Evolutionary conservation across 2,329 filamentous ascomycete genomes (phyloP).

Genomic region (Claviceps sorghi): DNA sequence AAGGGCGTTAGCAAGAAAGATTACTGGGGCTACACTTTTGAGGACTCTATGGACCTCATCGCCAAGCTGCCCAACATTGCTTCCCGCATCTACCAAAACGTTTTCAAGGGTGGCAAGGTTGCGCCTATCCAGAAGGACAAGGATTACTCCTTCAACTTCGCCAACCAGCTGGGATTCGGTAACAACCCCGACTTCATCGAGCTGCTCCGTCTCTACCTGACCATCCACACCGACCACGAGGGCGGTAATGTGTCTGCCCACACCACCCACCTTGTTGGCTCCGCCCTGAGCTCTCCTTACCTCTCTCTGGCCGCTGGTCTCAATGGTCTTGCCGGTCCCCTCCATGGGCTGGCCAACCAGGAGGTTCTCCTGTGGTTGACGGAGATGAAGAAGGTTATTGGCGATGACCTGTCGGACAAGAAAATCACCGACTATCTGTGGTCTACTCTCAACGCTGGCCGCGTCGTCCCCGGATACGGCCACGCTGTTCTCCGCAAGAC

Average conservation of each 20-base stretch:
- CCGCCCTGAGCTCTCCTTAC: constrained; percentile 91
- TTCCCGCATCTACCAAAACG: constrained; percentile 97
- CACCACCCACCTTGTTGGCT: constrained; percentile 96
- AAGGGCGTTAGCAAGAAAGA: constrained; percentile 99
- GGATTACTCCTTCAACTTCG: constrained; percentile 98
- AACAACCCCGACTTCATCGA: constrained; percentile 94
- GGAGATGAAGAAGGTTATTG: constrained; percentile 94
- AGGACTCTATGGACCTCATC: constrained; percentile 99
- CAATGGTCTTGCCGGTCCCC: constrained; percentile 93
- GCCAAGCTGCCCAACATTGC: constrained; percentile 98
- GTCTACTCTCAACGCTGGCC: constrained; percentile 88
- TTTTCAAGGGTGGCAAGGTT: constrained; percentile 99
- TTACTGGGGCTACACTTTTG: constrained; percentile 98
- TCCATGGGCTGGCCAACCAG: constrained; percentile 98
- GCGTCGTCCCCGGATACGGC: constrained; percentile 95
- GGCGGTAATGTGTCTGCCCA: constrained; percentile 97
- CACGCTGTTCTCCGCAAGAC: constrained; percentile 99
- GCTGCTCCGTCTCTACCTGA: constrained; percentile 96
- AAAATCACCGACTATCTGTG: constrained; percentile 98
- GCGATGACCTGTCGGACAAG: constrained; percentile 90
- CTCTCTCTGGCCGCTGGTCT: constrained; percentile 92
- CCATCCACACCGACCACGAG: constrained; percentile 99
- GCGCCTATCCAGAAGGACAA: constrained; percentile 93
- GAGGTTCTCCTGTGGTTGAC: constrained; percentile 98
- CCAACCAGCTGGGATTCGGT: constrained; percentile 96